These are phyloP conservation scores for Amesomyces nigricolor DNA, from an alignment of 2,329 filamentous ascomycete genomes.

Conservation along the genomic window DNA sequence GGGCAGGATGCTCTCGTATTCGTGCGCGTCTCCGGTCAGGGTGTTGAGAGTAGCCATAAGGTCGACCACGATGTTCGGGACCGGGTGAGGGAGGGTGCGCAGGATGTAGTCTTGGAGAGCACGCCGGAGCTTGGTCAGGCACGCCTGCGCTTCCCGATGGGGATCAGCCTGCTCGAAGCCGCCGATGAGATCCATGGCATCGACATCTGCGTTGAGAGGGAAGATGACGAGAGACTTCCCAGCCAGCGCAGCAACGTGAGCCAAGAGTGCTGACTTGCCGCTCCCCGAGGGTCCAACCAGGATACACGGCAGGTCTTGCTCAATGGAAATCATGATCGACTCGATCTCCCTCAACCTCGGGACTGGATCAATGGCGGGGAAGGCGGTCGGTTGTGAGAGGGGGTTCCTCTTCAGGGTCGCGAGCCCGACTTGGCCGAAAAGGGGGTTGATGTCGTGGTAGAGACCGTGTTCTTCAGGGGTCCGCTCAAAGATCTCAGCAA, in stretches of 20 bases:
- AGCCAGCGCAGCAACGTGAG: constrained; percentile 70
- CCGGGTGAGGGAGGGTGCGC: constrained; percentile 41
- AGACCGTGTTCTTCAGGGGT: constrained; percentile 55
- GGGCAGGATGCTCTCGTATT: constrained; percentile 35
- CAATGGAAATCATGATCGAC: constrained; percentile 79
- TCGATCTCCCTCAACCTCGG: constrained; percentile 68
- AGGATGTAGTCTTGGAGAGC: constrained; percentile 46
- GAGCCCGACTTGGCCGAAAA: constrained; percentile 72
- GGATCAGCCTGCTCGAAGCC: constrained; percentile 94
- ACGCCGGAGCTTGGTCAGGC: constrained; percentile 39
- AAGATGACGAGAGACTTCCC: constrained; percentile 76
- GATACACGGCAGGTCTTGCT: constrained; percentile 83
- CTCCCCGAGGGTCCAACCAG: constrained; percentile 78
- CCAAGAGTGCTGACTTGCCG: constrained; percentile 78
- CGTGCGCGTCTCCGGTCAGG: constrained; percentile 35
- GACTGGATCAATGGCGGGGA: constrained; percentile 47
- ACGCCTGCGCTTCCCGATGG: constrained; percentile 62
- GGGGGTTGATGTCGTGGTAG: constrained; percentile 62
- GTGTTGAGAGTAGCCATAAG: constrained; percentile 47
- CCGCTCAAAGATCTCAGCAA: constrained; percentile 56
- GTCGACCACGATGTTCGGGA: constrained; percentile 43
- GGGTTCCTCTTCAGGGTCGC: constrained; percentile 61
- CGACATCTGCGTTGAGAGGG: constrained; percentile 88
- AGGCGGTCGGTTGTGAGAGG: constrained; percentile 45
- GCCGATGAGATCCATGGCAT: constrained; percentile 94